These are phyloP conservation scores for Sugiyamaella xylanicola DNA, from an alignment of 1,139 yeast genomes.

Conservation along the genomic window DNA sequence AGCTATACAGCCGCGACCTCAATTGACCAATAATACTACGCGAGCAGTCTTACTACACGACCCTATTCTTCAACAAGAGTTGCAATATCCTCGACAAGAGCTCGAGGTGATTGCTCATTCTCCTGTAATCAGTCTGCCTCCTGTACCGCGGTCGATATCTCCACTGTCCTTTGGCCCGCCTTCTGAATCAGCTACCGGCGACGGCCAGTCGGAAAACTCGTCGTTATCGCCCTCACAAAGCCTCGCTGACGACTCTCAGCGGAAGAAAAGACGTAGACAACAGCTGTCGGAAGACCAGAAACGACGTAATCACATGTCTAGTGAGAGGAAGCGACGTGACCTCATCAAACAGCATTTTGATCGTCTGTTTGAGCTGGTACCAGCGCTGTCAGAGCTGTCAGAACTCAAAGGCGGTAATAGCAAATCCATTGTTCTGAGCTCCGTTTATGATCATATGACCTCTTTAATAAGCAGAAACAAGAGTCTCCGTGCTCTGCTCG, in stretches of 20 bases:
- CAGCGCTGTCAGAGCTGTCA: slow-evolving; percentile 33
- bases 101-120: neutral
- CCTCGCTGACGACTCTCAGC: neutral
- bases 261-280: slow-evolving; percentile 42
- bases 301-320: slow-evolving; percentile 67
- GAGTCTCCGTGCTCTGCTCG: slow-evolving; percentile 26
- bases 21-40: neutral
- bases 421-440: slow-evolving; percentile 45
- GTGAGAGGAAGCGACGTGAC: slow-evolving; percentile 76
- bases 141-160: neutral
- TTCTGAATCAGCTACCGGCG: neutral
- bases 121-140: neutral
- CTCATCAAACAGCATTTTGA: slow-evolving; percentile 56
- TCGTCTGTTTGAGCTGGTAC: slow-evolving; percentile 44
- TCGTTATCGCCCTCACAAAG: neutral
- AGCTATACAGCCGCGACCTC: slow-evolving; percentile 8
- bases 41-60: slow-evolving; percentile 4
- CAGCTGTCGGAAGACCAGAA: slow-evolving; percentile 65
- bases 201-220: neutral
- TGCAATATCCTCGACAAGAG: slow-evolving; percentile 14
- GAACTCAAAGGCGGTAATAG: slow-evolving; percentile 42
- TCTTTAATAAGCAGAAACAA: slow-evolving; percentile 37
- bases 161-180: slow-evolving; percentile 3
- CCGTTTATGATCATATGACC: slow-evolving; percentile 38
- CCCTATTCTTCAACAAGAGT: slow-evolving; percentile 14